Evolutionary conservation across 345 rosid species (phyloP).

Genomic region (Hibiscus mutabilis): DNA sequence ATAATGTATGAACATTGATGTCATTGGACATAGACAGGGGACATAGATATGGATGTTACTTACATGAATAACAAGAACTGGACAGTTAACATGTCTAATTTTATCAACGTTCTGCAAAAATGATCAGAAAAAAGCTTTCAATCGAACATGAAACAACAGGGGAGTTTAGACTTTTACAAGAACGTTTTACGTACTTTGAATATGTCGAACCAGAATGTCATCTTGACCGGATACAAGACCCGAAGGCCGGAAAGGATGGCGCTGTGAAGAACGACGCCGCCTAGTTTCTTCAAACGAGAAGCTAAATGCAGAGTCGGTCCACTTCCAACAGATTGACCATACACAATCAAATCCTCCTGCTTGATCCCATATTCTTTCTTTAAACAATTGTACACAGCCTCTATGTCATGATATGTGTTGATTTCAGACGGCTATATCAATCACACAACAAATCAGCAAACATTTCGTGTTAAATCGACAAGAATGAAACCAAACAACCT

Average conservation of each 20-base stretch:
- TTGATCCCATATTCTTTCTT: constrained; percentile 61
- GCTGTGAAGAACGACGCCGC: constrained; percentile 93
- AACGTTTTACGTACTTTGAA: constrained; percentile 48
- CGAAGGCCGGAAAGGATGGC: constrained; percentile 96
- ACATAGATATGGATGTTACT: constrained; percentile 21
- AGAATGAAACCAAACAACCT: no score
- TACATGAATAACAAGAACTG: constrained; percentile 95
- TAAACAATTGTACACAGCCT: constrained; percentile 78
- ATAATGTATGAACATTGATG: background rate
- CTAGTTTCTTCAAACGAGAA: constrained; percentile 51
- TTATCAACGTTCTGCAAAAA: constrained; percentile 87
- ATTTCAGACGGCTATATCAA: constrained; percentile 67
- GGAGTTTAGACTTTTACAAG: background rate
- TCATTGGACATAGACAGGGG: background rate
- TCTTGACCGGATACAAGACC: constrained; percentile 84
- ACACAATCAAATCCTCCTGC: constrained; percentile 78
- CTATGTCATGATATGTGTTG: constrained; percentile 92
- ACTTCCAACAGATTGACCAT: constrained; percentile 98
- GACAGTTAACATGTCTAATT: constrained; percentile 76
- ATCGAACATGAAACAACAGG: background rate
- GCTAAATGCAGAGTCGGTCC: constrained; percentile 92
- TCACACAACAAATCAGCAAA: background rate
- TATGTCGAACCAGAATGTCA: constrained; percentile 95
- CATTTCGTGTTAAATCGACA: background rate
- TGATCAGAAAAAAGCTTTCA: constrained; percentile 6